Conservation (phyloP, 2,329 filamentous ascomycete species). For the Pezicula carpinea region DNA sequence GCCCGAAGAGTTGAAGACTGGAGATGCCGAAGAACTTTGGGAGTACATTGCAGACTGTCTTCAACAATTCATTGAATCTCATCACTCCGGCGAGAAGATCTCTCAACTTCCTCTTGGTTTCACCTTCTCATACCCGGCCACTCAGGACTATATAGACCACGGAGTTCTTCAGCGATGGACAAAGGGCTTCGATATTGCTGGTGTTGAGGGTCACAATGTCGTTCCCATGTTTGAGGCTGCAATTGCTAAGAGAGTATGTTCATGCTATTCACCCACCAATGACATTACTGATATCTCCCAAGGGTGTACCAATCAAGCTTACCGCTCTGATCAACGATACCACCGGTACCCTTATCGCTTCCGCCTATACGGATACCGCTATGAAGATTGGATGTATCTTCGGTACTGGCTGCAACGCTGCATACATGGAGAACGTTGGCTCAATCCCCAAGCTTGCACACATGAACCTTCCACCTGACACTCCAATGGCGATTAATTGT, state of each 20-base stretch:
- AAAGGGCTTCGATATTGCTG: conserved; percentile 92
- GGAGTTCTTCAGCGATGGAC: conserved; percentile 93
- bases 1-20: conserved; percentile 87
- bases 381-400: conserved; percentile 98
- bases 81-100: conserved; percentile 65
- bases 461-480: conserved; percentile 79
- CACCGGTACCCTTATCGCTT: conserved; percentile 93
- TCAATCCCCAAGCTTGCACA: conserved; percentile 91
- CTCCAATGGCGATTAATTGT: conserved; percentile 93
- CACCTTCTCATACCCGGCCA: conserved; percentile 94
- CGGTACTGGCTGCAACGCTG: conserved; percentile 95
- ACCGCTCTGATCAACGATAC: conserved; percentile 96
- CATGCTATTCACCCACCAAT: not conserved
- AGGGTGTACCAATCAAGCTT: conserved; percentile 88
- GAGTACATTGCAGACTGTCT: conserved; percentile 92
- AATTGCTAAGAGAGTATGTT: conserved; percentile 59
- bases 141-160: conserved; percentile 89
- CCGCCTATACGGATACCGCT: conserved; percentile 87
- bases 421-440: conserved; percentile 92
- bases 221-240: conserved; percentile 83
- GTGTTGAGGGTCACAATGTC: conserved; percentile 86
- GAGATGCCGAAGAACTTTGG: conserved; percentile 81
- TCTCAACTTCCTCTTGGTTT: conserved; percentile 77
- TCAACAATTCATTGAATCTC: conserved; percentile 82
- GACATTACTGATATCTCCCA: conserved; percentile 12